Percentiles rank a stretch among this genome's conserved stretches.
These are phyloP conservation scores for Musa itinerans DNA, from an alignment of 176 grass and related monocot species.

Conservation along the genomic window DNA sequence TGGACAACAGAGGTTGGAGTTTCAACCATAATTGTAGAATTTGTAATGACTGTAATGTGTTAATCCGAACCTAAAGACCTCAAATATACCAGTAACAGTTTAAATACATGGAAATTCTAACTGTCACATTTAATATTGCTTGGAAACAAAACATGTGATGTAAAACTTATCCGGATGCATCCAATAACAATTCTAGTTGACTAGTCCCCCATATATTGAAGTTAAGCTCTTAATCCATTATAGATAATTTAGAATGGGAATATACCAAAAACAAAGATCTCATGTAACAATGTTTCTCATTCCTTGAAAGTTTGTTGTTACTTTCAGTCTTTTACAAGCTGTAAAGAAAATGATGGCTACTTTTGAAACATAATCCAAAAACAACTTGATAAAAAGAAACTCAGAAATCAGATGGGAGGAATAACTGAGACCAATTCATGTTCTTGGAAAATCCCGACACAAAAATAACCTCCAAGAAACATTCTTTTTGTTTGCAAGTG, in stretches of 20 bases:
- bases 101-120: background rate
- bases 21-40: background rate
- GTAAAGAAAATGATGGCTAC: background rate
- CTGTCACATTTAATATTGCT: background rate
- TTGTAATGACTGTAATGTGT: background rate
- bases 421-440: background rate
- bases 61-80: background rate
- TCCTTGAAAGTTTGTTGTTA: background rate
- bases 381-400: background rate
- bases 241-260: background rate
- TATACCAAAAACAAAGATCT: background rate
- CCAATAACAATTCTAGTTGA: too few relatives aligned
- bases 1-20: background rate
- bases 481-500: background rate
- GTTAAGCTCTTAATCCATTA: background rate
- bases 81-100: background rate
- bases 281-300: background rate
- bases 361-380: background rate
- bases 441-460: background rate
- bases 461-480: background rate
- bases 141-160: background rate
- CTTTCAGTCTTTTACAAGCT: background rate
- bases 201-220: too few relatives aligned
- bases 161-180: too few relatives aligned
- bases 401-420: background rate